Evolutionary conservation across 2,329 filamentous ascomycete genomes (phyloP).

Genomic region (Fusarium goolgardi): DNA sequence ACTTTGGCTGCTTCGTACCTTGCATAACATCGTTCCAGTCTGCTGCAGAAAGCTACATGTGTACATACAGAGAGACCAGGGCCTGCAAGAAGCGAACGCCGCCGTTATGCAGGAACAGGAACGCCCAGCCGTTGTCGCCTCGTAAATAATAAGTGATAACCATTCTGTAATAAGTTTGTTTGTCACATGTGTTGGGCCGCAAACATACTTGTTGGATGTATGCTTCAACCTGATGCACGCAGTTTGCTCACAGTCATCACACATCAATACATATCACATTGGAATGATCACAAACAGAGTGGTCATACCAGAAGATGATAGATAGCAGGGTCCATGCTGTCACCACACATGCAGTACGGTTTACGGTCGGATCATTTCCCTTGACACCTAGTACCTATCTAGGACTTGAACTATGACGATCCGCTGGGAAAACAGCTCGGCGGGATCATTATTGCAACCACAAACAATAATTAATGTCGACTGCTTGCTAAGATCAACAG

Average conservation of each 20-base stretch:
- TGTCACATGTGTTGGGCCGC: slow-evolving; percentile 14
- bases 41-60: slow-evolving; percentile 39
- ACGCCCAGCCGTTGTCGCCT: slow-evolving; percentile 41
- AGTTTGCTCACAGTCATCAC: slow-evolving; percentile 10
- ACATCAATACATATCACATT: slow-evolving; percentile 23
- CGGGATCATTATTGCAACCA: slow-evolving; percentile 4
- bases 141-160: slow-evolving; percentile 15
- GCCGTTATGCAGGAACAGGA: slow-evolving; percentile 47
- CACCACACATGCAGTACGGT: background rate
- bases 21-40: slow-evolving; percentile 41
- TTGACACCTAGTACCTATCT: slow-evolving; percentile 3
- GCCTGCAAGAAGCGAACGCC: slow-evolving; percentile 35
- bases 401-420: slow-evolving; percentile 21
- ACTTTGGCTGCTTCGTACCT: slow-evolving; percentile 42
- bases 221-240: slow-evolving; percentile 9
- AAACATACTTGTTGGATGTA: slow-evolving; percentile 18
- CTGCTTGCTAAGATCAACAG: slow-evolving; percentile 31
- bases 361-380: slow-evolving; percentile 15
- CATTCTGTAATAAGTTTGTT: background rate
- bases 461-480: slow-evolving; percentile 15
- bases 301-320: background rate
- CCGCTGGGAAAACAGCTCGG: slow-evolving; percentile 8
- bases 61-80: slow-evolving; percentile 18
- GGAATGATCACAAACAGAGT: slow-evolving; percentile 1
- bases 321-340: background rate